Evolutionary conservation across 106 monocot species (phyloP).

Genomic region (Apostasia ramifera): DNA sequence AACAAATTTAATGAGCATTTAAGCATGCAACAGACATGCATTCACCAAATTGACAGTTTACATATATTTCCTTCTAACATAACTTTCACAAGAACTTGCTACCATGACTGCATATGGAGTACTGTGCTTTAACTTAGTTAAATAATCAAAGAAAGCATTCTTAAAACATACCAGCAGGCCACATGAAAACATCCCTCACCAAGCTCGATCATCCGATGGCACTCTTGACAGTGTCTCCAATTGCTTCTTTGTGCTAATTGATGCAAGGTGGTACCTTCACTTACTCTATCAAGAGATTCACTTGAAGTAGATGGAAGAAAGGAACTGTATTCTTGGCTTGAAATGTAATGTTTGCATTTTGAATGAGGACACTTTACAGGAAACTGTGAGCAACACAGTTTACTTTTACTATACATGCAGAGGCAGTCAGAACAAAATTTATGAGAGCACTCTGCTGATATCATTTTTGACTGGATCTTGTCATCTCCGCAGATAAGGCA

Average conservation of each 20-base stretch:
- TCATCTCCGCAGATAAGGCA: constrained; percentile 43
- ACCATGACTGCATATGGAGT: too few species aligned
- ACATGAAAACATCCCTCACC: constrained; percentile 63
- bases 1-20: too few species aligned
- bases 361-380: constrained; percentile 37
- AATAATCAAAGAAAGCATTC: not conserved
- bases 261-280: constrained; percentile 32
- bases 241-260: constrained; percentile 35
- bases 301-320: constrained; percentile 32
- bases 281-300: constrained; percentile 25
- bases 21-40: too few species aligned
- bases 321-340: constrained; percentile 26
- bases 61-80: too few species aligned
- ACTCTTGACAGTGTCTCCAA: constrained; percentile 67
- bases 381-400: constrained; percentile 18
- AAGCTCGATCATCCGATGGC: constrained; percentile 60
- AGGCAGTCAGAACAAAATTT: constrained; percentile 44
- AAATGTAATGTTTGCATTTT: constrained; percentile 30
- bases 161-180: constrained; percentile 67
- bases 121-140: too few species aligned
- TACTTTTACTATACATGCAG: constrained; percentile 20
- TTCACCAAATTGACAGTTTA: too few species aligned
- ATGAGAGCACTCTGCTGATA: constrained; percentile 37
- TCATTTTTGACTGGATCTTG: constrained; percentile 27
- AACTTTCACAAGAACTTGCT: too few species aligned